phyloP scores from a whole-genome alignment of 495 filamentous ascomycete species.

The Penicillium lagena region DNA sequence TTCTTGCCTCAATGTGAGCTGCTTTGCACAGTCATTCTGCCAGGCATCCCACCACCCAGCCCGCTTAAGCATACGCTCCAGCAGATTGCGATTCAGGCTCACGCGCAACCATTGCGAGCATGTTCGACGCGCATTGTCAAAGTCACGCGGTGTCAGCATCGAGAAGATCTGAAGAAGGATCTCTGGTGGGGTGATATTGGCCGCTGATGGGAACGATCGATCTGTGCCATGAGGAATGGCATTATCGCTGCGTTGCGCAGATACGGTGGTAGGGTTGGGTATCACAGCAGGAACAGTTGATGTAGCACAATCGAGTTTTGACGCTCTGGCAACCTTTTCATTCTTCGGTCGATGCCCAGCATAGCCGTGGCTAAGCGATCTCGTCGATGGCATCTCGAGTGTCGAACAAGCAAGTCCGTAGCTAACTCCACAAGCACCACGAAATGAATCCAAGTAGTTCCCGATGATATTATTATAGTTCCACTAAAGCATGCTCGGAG shows the following conservation, averaged over 20 bases:
- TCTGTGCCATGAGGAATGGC: no score
- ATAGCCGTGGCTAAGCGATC: slow-evolving; percentile 5
- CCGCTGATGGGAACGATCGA: slow-evolving; percentile 10
- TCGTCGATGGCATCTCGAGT: slow-evolving; percentile 14
- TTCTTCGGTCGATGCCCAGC: background rate
- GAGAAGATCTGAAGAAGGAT: slow-evolving; percentile 54
- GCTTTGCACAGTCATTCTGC: slow-evolving; percentile 25
- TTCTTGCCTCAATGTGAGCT: slow-evolving; percentile 7
- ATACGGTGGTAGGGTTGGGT: background rate
- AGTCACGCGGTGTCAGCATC: slow-evolving; percentile 51
- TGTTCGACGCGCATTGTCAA: slow-evolving; percentile 58
- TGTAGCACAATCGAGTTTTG: background rate
- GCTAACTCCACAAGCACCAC: background rate
- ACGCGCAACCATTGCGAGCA: slow-evolving; percentile 62
- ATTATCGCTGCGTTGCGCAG: background rate
- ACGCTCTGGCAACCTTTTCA: background rate
- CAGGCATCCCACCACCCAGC: slow-evolving; percentile 56
- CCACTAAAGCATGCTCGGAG: no score
- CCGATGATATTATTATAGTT: no score
- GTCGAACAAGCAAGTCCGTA: no score
- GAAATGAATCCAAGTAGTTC: background rate
- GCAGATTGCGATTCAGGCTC: slow-evolving; percentile 48
- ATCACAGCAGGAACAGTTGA: no score
- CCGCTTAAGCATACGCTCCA: slow-evolving; percentile 47
- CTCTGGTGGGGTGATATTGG: slow-evolving; percentile 51